phyloP scores from a whole-genome alignment of 345 rosid species.

The Aegle marmelos region DNA sequence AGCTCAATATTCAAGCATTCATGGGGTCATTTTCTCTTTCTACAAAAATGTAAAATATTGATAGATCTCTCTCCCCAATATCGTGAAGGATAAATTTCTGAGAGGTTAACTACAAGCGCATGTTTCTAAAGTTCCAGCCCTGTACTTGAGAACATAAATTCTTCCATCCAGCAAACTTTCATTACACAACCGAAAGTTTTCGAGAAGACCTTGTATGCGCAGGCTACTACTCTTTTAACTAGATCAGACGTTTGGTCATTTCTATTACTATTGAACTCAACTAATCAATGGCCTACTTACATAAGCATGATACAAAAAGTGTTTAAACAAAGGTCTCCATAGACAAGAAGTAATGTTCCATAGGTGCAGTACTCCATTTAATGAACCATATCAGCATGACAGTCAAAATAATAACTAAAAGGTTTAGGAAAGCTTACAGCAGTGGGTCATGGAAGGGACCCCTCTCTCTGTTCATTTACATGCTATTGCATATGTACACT shows the following conservation, averaged over 20 bases:
- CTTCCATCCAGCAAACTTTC: neutral
- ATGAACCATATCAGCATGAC: conserved; percentile 7
- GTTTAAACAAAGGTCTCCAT: no score
- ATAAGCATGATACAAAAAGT: neutral
- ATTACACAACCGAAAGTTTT: neutral
- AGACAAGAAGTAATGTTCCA: neutral
- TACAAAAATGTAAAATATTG: no score
- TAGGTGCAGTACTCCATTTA: neutral
- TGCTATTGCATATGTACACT: conserved; percentile 14
- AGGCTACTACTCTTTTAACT: neutral
- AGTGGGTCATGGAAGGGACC: neutral
- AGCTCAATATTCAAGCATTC: no score
- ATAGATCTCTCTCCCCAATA: no score
- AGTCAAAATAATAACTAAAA: neutral
- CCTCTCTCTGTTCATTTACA: conserved; percentile 4
- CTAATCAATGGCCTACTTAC: neutral
- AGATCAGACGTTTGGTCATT: neutral
- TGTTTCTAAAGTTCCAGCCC: no score
- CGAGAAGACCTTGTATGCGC: neutral
- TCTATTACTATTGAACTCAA: neutral
- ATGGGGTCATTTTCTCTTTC: no score
- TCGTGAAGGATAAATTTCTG: no score
- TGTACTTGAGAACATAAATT: neutral
- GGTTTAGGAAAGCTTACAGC: conserved; percentile 6
- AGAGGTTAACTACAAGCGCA: no score